Evolutionary conservation across 257 asterid species (phyloP).

Genomic region (Scutellaria barbata): DNA sequence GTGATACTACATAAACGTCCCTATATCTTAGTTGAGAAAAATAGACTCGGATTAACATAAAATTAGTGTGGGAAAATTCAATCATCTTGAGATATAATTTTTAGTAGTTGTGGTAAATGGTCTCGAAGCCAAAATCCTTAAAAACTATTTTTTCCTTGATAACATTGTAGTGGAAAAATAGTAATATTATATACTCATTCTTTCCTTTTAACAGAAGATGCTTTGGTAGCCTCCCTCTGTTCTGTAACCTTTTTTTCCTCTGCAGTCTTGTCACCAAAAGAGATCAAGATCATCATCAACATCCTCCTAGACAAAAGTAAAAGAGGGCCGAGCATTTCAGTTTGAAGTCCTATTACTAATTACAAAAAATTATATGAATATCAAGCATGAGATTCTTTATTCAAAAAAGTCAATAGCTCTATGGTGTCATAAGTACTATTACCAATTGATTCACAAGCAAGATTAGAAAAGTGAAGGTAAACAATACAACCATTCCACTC

Average conservation of each 20-base stretch:
- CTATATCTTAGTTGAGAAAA: no score
- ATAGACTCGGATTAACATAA: background rate
- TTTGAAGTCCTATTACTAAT: background rate
- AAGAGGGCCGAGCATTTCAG: background rate
- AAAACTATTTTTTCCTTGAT: background rate
- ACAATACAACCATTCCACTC: no score
- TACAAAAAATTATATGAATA: background rate
- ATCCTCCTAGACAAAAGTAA: slow-evolving; percentile 44
- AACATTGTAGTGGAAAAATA: background rate
- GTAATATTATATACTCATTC: slow-evolving; percentile 55
- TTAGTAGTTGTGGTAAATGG: background rate
- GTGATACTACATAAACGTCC: no score
- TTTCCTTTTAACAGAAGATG: slow-evolving; percentile 86
- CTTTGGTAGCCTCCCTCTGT: slow-evolving; percentile 78
- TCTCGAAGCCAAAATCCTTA: background rate
- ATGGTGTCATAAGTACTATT: no score
- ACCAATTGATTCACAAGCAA: no score
- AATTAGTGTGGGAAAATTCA: background rate
- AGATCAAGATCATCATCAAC: slow-evolving; percentile 89
- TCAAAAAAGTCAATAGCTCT: no score
- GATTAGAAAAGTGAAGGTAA: no score
- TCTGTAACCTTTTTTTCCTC: no score
- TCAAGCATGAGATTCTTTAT: no score
- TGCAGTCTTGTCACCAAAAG: slow-evolving; percentile 93
- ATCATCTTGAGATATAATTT: no score